A percentile compares a stretch with the other conserved stretches of the same genome.
These are phyloP conservation scores for Calonectria crousiana DNA, from an alignment of 2,329 filamentous ascomycete genomes.

Conservation along the genomic window DNA sequence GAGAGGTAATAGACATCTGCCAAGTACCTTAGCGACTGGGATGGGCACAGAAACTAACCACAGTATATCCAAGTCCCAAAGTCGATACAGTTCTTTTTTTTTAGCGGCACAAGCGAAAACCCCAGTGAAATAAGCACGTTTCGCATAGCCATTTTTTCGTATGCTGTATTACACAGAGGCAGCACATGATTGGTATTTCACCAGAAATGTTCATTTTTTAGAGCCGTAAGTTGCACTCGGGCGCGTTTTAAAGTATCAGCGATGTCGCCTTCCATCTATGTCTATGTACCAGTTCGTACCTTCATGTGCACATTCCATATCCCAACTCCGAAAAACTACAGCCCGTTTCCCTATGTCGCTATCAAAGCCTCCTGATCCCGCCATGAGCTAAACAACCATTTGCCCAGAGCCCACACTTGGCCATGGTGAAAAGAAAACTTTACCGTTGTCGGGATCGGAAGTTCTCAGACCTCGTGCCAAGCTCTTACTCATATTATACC, in stretches of 20 bases:
- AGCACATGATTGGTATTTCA: neutral
- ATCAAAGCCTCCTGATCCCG: constrained; percentile 14
- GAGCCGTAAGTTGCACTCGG: neutral
- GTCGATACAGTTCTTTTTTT: too few relatives aligned
- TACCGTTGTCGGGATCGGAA: constrained; percentile 25
- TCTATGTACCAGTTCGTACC: constrained; percentile 37
- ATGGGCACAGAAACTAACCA: neutral
- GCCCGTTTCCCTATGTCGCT: constrained; percentile 11
- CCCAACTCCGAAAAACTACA: constrained; percentile 31
- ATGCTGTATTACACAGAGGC: neutral
- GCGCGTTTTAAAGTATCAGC: constrained; percentile 9
- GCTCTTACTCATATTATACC: constrained; percentile 23
- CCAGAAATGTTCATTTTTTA: neutral
- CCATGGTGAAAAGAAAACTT: constrained; percentile 21
- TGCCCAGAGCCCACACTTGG: constrained; percentile 27
- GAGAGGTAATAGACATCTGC: neutral
- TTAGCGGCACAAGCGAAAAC: neutral
- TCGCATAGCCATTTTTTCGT: neutral
- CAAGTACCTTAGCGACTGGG: neutral
- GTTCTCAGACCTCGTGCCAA: constrained; percentile 29
- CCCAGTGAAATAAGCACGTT: neutral
- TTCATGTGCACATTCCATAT: constrained; percentile 37
- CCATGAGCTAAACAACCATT: constrained; percentile 24
- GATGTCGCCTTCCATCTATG: constrained; percentile 36
- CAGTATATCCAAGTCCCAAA: neutral